A percentile compares a stretch with the other conserved stretches of the same genome.
Evolutionary conservation across 176 grass and related monocot genomes (phyloP).

Genomic region (Panicum miliaceum): DNA sequence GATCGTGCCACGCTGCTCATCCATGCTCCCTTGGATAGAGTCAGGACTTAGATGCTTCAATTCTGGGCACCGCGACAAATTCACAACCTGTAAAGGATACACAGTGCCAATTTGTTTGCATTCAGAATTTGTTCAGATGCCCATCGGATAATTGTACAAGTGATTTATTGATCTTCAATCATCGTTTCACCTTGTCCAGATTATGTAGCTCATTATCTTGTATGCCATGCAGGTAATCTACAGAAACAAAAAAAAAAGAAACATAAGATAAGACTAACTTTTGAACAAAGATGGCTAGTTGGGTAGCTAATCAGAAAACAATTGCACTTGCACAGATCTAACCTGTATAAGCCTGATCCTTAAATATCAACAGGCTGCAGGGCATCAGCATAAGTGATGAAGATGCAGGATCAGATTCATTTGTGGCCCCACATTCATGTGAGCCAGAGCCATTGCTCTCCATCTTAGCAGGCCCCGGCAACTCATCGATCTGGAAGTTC

Average conservation of each 20-base stretch:
- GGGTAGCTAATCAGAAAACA: neutral
- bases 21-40: conserved; percentile 8
- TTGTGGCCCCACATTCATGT: neutral
- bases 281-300: neutral
- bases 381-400: conserved; percentile 71
- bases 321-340: neutral
- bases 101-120: neutral
- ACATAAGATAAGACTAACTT: conserved; percentile 3
- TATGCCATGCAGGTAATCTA: conserved; percentile 96
- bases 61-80: conserved; percentile 57
- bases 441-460: conserved; percentile 34
- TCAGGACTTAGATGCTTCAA: conserved; percentile 39
- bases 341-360: conserved; percentile 88
- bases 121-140: neutral
- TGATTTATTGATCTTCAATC: neutral
- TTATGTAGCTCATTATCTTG: conserved; percentile 69
- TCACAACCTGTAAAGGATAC: conserved; percentile 53
- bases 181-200: conserved; percentile 68
- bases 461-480: neutral
- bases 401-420: conserved; percentile 26
- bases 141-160: neutral
- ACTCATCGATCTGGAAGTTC: neutral
- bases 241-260: neutral
- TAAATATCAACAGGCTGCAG: conserved; percentile 77
- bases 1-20: conserved; percentile 52